A percentile compares a stretch with the other conserved stretches of the same genome.
Evolutionary conservation across 768 basidiomycete genomes (phyloP).

Genomic region (Rhodotorula kratochvilovae): DNA sequence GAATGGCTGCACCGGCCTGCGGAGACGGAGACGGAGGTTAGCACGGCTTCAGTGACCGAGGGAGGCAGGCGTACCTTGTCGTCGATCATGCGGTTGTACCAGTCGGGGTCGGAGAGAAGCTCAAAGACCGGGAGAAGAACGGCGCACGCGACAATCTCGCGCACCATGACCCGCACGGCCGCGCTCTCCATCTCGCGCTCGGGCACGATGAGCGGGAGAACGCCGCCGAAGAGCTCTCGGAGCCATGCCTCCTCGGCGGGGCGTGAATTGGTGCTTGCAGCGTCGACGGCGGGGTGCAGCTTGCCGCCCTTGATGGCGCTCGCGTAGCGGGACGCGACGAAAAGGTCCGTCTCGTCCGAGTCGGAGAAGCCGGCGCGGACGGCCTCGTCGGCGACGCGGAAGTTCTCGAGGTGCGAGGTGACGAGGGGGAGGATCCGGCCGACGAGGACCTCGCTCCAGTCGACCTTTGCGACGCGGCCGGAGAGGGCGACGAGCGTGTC

Average conservation of each 20-base stretch:
- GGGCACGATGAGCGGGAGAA: conserved; percentile 70
- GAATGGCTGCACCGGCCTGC: conserved; percentile 65
- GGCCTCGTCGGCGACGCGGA: conserved; percentile 27
- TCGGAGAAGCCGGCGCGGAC: not conserved
- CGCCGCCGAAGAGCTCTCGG: conserved; percentile 62
- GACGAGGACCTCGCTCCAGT: conserved; percentile 36
- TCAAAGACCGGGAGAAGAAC: conserved; percentile 84
- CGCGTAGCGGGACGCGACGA: conserved; percentile 77
- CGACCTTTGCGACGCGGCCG: conserved; percentile 55
- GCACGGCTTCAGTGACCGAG: not conserved
- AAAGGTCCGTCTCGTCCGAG: conserved; percentile 80
- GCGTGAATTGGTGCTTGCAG: conserved; percentile 79
- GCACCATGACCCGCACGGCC: conserved; percentile 64
- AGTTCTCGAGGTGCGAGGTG: conserved; percentile 24
- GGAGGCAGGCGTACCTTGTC: conserved; percentile 64
- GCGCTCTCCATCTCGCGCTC: conserved; percentile 67
- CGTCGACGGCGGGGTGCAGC: conserved; percentile 80
- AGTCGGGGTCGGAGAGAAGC: conserved; percentile 90
- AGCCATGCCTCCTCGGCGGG: conserved; percentile 88
- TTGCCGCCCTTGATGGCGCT: conserved; percentile 50
- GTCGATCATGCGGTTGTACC: conserved; percentile 91
- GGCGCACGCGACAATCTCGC: conserved; percentile 77
- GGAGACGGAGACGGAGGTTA: not conserved
- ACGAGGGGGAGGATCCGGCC: conserved; percentile 28
- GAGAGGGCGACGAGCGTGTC: conserved; percentile 60